Base-by-base conservation (phyloP, 495 filamentous ascomycete genomes). In the Podospora bellae-mahoneyi region DNA sequence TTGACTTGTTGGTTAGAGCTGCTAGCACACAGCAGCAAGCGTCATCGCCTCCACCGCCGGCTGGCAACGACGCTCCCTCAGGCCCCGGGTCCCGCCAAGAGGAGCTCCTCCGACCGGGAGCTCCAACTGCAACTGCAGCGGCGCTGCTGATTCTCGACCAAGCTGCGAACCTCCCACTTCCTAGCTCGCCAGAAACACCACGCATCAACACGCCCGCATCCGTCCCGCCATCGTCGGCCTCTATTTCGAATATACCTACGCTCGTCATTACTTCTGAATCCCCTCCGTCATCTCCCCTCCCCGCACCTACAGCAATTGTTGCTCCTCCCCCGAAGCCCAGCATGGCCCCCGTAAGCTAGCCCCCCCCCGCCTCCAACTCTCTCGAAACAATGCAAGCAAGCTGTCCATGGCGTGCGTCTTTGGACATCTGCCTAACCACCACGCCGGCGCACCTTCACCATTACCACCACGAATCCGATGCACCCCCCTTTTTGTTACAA, bases 1-100 rank as follows among this genome's bases (percentile, higher is more conserved):
- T 92, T 77, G 89, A 92, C 64, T 82, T 94, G 71, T 83, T 93
- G 73, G 80, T 81, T 73, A 79, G 82, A 73, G 78, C 75, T 65
- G 5, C 60, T 26, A 58, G 55, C 23, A 58, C 55, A 63, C 62
- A 62, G 71, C 70, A 70, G 66, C 74, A 64, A 73, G 68, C 77
- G 70, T 73, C 74, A 73, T 67, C 67, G 70, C 75, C 73, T 72
- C 72, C 73, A 74, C 71, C 59, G 20, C 65, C 68, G 64, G 72
- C 69, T 63, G 68, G 60, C 71, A 65, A 67, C 69, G 65, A 48
- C 39, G 39, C 39, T 48, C 39, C 39, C 39, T 68, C 71, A 64
- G 67, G 64, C 39, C 39, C 39, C 39, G 63, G 30, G 59, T 65
- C 68, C 30, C 32, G 61, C 61, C 61, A 63, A 63, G 61, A 63